A percentile compares a stretch with the other conserved stretches of the same genome.
Evolutionary conservation across 257 asterid species (phyloP).

Genomic region (Nicotiana knightiana): DNA sequence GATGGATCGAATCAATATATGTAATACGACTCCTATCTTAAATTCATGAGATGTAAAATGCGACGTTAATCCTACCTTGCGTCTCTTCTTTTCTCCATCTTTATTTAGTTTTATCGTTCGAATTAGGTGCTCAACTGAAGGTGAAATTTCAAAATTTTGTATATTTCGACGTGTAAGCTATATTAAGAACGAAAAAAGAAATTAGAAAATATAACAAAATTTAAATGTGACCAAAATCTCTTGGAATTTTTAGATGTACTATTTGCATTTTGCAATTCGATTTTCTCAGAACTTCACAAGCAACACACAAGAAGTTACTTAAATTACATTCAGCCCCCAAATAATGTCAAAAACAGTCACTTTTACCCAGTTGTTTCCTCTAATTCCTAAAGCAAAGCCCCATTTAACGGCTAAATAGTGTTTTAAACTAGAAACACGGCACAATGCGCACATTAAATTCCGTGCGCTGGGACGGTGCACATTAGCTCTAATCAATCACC

Average conservation of each 20-base stretch:
- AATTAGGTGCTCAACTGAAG: not conserved
- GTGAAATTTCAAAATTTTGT: not conserved
- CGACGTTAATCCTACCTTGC: not conserved
- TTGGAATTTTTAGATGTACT: no score
- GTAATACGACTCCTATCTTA: not conserved
- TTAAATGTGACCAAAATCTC: no score
- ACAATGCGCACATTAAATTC: conserved; percentile 4
- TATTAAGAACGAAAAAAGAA: no score
- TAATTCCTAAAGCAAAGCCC: not conserved
- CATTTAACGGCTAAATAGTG: not conserved
- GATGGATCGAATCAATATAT: no score
- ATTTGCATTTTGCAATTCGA: not conserved
- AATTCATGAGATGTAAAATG: no score
- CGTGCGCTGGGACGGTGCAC: not conserved
- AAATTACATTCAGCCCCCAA: not conserved
- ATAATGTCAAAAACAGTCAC: not conserved
- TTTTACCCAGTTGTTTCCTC: not conserved
- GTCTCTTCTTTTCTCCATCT: not conserved
- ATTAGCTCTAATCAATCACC: not conserved
- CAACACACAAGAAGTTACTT: not conserved
- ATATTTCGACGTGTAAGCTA: no score
- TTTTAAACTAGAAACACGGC: not conserved
- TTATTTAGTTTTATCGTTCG: no score
- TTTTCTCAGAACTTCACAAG: not conserved
- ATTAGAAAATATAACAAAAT: not conserved